Percentiles rank a stretch among this genome's conserved stretches.
Conservation (phyloP, 2,329 filamentous ascomycete genomes). For the Fusarium heterosporum region DNA sequence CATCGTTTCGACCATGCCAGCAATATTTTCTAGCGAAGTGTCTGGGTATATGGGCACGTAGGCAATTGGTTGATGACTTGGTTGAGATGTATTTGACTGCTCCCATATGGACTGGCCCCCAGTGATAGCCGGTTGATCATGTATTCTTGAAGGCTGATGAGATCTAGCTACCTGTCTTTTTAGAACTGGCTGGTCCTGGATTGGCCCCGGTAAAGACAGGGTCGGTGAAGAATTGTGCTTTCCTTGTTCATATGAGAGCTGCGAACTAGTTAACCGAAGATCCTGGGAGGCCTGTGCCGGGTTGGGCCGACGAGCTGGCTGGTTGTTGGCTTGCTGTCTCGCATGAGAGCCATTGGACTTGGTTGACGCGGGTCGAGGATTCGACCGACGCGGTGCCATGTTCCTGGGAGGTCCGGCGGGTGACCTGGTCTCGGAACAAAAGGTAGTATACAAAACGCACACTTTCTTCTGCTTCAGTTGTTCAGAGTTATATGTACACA, state of each 20-base stretch:
- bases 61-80: conserved; percentile 2
- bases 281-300: neutral
- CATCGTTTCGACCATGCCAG: neutral
- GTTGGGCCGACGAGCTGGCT: neutral
- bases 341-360: neutral
- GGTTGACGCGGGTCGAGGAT: neutral
- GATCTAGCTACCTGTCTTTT: neutral
- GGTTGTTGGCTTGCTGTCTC: conserved; percentile 12
- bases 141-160: neutral
- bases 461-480: conserved; percentile 36
- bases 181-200: neutral
- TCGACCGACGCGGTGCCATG: conserved; percentile 5
- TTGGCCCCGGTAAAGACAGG: neutral
- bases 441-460: conserved; percentile 35
- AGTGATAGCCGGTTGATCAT: neutral
- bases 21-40: neutral
- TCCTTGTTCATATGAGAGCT: neutral
- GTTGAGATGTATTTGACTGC: neutral
- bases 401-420: conserved; percentile 22
- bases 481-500: conserved; percentile 33
- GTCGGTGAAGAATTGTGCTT: neutral
- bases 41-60: conserved; percentile 1
- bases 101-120: neutral
- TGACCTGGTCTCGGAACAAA: conserved; percentile 23
- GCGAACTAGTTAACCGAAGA: neutral